Base-by-base conservation (phyloP, 2,329 filamentous ascomycete species). In the Ceratocystis cacaofunesta region DNA sequence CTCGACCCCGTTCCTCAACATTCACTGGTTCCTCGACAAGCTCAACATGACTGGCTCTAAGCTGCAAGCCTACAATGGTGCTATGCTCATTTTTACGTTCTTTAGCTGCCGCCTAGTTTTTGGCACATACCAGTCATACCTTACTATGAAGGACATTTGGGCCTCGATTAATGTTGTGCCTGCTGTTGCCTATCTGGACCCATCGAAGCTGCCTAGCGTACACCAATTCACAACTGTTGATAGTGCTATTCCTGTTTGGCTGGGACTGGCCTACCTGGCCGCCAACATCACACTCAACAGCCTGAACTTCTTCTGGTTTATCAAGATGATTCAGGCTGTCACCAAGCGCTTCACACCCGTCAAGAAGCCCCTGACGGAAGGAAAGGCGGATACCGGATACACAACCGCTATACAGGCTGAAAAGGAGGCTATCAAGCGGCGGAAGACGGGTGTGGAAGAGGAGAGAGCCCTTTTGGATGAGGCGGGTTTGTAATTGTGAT, bases 1-100 rank as follows among this genome's bases (percentile, higher is more conserved):
- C 48, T 92, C 88, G 30, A 88, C 87, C 3, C 89, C 89, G 6
- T 92, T 94, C 75, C 80, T 94, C 66, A 95, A 95, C 73, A 82
- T 92, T 72, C 90, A 95, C 78, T 95, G 90, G 90, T 94, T 94
- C 78, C 89, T 88, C 76, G 90, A 95, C 76, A 95, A 95, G 78
- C 78, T 92, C 67, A 82, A 84, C 71, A 85, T 90, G 80, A 94
- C 90, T 0, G 90, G 90, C 44, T 85, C 86, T 22, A 80, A 78
- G 64, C 75, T 84, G 28, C 90, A 94, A 76, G 80, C 92, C 32
- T 85, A 89, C 75, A 94, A 94, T 71, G 89, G 89, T 70, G 79
- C 91, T 68, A 72, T 83, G 66, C 82, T 94, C 2, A 82, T 92
- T 63, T 74, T 78, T 69, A 89, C 82, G 61, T 94, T 94, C 75